Conservation (phyloP, 2,329 filamentous ascomycete genomes). For the Metarhizium guizhouense region DNA sequence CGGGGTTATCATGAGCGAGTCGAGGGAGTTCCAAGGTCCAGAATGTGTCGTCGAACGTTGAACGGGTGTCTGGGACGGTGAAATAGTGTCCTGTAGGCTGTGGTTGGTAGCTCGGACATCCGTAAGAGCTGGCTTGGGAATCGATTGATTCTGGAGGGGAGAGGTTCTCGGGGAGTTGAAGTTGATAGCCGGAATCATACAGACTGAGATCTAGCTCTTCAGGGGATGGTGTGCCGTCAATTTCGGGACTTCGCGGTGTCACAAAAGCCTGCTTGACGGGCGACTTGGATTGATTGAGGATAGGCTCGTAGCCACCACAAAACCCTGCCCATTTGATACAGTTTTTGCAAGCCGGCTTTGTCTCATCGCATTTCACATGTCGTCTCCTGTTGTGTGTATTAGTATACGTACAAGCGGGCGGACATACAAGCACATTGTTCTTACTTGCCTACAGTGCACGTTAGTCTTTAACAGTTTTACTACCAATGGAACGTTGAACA, state of each 20-base stretch:
- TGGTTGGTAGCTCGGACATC: neutral
- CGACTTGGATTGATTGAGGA: neutral
- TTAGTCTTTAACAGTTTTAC: neutral
- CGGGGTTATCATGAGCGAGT: conserved; percentile 21
- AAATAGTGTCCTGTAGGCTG: neutral
- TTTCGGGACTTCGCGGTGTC: conserved; percentile 2
- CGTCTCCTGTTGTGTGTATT: conserved; percentile 16
- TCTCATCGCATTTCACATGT: conserved; percentile 28
- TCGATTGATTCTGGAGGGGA: conserved; percentile 4
- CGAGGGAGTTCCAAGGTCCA: conserved; percentile 26
- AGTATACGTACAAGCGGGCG: neutral
- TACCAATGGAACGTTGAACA: no score
- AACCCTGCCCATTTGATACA: conserved; percentile 27
- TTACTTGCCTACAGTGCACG: conserved; percentile 4
- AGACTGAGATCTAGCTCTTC: conserved; percentile 3
- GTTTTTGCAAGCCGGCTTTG: conserved; percentile 23
- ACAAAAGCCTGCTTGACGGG: neutral
- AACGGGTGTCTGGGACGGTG: neutral
- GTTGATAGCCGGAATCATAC: conserved; percentile 3
- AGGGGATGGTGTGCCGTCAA: conserved; percentile 4
- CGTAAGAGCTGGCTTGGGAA: conserved; percentile 1
- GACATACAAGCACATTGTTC: neutral
- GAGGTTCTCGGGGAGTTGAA: conserved; percentile 1
- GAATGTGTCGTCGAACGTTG: conserved; percentile 23
- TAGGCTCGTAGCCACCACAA: conserved; percentile 21